Base-by-base conservation (phyloP, 352 stramenopile genomes). In the Phytophthora sojae region DNA sequence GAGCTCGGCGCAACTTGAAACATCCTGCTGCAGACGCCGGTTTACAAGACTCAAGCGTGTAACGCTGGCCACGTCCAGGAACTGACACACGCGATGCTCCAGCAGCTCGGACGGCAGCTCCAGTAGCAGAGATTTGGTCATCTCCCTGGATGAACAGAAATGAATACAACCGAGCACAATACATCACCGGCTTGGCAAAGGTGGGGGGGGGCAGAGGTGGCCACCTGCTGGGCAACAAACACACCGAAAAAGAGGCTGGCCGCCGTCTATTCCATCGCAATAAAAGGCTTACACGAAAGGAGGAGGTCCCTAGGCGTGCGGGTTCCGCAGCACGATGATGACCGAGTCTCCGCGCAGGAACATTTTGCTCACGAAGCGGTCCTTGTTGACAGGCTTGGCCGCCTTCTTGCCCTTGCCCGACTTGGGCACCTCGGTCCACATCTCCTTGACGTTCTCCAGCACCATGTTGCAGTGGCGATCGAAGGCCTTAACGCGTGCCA, bases 381-480 rank as follows among this genome's bases (percentile, higher is more conserved):
- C 97, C 72, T 99, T 99, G 84, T 99, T 99, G n/a, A 99, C 90
- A 15, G 95, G 88, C 73, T 97, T 98, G 61, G 94, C 96, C 54
- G 95, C 91, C 71, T 98, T 99, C 76, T 98, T 98, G 56, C 93
- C 93, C 81, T 99, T 99, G 49, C 97, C 97, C 35, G 94, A 97
- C 85, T 99, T 99, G 69, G 97, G 97, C 61, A 92, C 88, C 89
- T 99, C 98, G 19, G 97, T 99, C 98, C 98, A 99, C 95, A 99
- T 99, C 88, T 99, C 98, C 83, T 99, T 99, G 44, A 99, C 98
- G 77, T 99, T 99, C 85, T 99, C 98, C 52, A 99, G 85, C 61
- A 99, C 91, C 98, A 99, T 99, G 91, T 99, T 99, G 90, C 98
- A 99, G 79, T 99, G 98, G 67, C 98, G 90, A 82, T 99, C 98